Conservation (phyloP, 805 yeast genomes). For the Kazachstania bromeliacearum region DNA sequence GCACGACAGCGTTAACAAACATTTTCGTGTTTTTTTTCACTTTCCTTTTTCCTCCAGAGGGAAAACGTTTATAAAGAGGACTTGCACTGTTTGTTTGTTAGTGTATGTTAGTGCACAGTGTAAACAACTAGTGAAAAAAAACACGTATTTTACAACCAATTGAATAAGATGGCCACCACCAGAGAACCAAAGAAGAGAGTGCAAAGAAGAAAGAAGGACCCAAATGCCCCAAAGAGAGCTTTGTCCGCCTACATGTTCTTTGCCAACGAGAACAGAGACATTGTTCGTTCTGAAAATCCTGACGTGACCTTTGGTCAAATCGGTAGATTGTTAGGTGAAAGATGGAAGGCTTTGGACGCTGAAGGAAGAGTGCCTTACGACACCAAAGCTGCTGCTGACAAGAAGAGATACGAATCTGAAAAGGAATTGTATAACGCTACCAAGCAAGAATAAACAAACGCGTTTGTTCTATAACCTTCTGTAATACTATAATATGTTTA, state of each 20-base stretch:
- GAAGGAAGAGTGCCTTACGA: constrained; percentile 86
- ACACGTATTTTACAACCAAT: no score
- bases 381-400: constrained; percentile 86
- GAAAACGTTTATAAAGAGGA: no score
- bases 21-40: no score
- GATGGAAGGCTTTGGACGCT: constrained; percentile 81
- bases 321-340: constrained; percentile 89
- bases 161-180: no score
- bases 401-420: constrained; percentile 92
- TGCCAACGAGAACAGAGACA: constrained; percentile 94
- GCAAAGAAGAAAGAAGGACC: constrained; percentile 27
- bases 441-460: constrained; percentile 22
- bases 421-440: constrained; percentile 69
- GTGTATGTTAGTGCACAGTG: no score
- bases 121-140: no score
- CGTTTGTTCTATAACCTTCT: neutral
- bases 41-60: no score
- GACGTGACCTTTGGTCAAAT: constrained; percentile 91
- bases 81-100: no score
- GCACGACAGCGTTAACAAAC: no score
- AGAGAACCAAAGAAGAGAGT: constrained; percentile 33
- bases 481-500: constrained; percentile 1
- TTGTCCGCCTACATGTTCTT: constrained; percentile 97
- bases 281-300: constrained; percentile 90
- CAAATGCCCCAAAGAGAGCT: constrained; percentile 34